These are phyloP conservation scores for Lactifluus echinatus DNA, from an alignment of 768 basidiomycete genomes.

Conservation along the genomic window DNA sequence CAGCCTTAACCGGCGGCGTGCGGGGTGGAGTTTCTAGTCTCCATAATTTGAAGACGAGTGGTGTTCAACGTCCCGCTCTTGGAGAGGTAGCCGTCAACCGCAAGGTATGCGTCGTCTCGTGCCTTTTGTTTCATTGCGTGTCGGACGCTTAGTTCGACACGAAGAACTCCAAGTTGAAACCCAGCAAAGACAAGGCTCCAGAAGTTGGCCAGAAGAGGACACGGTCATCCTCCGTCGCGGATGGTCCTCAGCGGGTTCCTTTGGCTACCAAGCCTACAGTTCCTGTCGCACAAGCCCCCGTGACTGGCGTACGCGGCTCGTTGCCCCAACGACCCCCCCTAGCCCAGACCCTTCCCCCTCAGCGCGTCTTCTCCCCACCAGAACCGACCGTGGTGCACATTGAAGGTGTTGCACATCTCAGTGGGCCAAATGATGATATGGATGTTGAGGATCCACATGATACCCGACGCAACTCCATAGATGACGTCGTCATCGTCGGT, in stretches of 20 bases:
- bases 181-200: conserved; percentile 42
- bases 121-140: not conserved
- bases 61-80: conserved; percentile 57
- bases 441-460: conserved; percentile 44
- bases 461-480: conserved; percentile 30
- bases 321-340: conserved; percentile 26
- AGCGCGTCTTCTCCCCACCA: conserved; percentile 34
- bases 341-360: conserved; percentile 31
- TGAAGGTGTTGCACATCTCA: conserved; percentile 11
- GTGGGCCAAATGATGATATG: conserved; percentile 41
- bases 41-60: conserved; percentile 44
- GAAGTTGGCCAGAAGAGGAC: conserved; percentile 50
- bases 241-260: conserved; percentile 61
- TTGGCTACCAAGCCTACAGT: conserved; percentile 41
- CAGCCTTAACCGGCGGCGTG: conserved; percentile 36
- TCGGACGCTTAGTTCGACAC: not conserved
- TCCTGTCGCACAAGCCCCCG: conserved; percentile 17
- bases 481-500: conserved; percentile 35
- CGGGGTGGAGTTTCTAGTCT: conserved; percentile 36
- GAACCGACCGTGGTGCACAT: conserved; percentile 31
- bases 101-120: conserved; percentile 39
- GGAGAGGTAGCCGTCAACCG: conserved; percentile 78
- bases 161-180: conserved; percentile 34
- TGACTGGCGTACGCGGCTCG: conserved; percentile 17
- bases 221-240: conserved; percentile 57